Evolutionary conservation across 495 filamentous ascomycete genomes (phyloP).

Genomic region (Hypoxylon rickii): DNA sequence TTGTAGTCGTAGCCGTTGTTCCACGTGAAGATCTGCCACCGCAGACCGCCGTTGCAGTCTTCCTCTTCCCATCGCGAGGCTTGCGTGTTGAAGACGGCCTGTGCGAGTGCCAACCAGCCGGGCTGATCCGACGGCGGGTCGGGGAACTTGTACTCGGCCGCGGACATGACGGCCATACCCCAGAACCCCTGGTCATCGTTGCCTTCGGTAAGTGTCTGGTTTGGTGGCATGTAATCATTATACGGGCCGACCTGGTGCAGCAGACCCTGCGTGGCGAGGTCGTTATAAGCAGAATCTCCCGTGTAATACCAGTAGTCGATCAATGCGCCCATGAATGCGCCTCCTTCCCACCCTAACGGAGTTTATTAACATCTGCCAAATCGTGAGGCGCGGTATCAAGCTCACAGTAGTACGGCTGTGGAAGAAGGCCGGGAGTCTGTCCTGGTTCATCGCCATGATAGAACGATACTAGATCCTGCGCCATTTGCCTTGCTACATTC

Average conservation of each 20-base stretch:
- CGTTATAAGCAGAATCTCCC: conserved; percentile 65
- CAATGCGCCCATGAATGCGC: conserved; percentile 70
- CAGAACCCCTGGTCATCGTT: conserved; percentile 75
- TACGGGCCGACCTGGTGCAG: conserved; percentile 62
- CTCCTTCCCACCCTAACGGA: conserved; percentile 79
- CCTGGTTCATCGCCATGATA: conserved; percentile 70
- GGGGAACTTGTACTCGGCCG: conserved; percentile 65
- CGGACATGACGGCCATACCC: conserved; percentile 71
- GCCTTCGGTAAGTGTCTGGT: conserved; percentile 64
- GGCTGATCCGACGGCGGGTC: conserved; percentile 62
- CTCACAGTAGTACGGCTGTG: conserved; percentile 51
- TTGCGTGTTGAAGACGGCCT: conserved; percentile 80
- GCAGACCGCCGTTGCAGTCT: conserved; percentile 74
- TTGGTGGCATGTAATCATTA: conserved; percentile 64
- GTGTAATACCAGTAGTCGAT: conserved; percentile 74
- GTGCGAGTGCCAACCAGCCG: conserved; percentile 79
- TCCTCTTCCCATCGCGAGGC: conserved; percentile 63
- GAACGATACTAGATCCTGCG: conserved; percentile 69
- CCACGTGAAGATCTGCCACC: conserved; percentile 80
- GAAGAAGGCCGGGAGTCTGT: conserved; percentile 49
- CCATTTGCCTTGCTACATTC: conserved; percentile 60
- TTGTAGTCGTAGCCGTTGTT: conserved; percentile 80
- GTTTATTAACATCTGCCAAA: conserved; percentile 43
- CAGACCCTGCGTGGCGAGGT: conserved; percentile 56
- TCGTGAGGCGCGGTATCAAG: not conserved